A percentile compares a stretch with the other conserved stretches of the same genome.
These are phyloP conservation scores for Brassica balearica DNA, from an alignment of 441 rosid genomes.

Conservation along the genomic window DNA sequence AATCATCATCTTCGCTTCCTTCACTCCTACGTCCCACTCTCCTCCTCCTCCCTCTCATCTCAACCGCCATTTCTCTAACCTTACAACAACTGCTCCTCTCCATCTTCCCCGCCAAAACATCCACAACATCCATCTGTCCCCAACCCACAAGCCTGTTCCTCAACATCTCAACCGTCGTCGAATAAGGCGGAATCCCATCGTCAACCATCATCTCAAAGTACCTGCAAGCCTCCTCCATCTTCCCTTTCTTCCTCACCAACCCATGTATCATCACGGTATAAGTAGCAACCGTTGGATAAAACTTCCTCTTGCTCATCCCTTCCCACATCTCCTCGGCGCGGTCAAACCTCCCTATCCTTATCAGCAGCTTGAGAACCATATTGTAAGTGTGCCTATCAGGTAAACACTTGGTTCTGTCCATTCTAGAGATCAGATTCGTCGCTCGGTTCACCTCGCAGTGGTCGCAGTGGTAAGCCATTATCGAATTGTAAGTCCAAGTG, in stretches of 20 bases:
- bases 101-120: constrained; percentile 82
- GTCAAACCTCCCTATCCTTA: constrained; percentile 81
- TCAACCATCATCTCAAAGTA: constrained; percentile 96
- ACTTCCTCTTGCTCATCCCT: constrained; percentile 67
- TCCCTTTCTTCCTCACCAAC: constrained; percentile 74
- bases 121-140: constrained; percentile 64
- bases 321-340: constrained; percentile 78
- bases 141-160: constrained; percentile 66
- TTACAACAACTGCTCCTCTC: constrained; percentile 71
- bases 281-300: constrained; percentile 82
- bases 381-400: constrained; percentile 84
- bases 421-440: constrained; percentile 65
- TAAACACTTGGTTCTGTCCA: constrained; percentile 60
- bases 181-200: constrained; percentile 87
- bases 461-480: constrained; percentile 81
- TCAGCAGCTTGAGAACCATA: constrained; percentile 77
- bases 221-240: constrained; percentile 80
- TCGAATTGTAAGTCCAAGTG: constrained; percentile 83
- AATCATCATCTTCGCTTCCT: constrained; percentile 46
- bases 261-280: constrained; percentile 88
- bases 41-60: constrained; percentile 66
- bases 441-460: constrained; percentile 79
- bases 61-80: constrained; percentile 66
- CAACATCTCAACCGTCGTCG: constrained; percentile 74
- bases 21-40: constrained; percentile 51